Evolutionary conservation across 441 rosid species (phyloP), one percentile per base, ranked within the genome.

Genomic region (Pelargonium cotyledonis): DNA sequence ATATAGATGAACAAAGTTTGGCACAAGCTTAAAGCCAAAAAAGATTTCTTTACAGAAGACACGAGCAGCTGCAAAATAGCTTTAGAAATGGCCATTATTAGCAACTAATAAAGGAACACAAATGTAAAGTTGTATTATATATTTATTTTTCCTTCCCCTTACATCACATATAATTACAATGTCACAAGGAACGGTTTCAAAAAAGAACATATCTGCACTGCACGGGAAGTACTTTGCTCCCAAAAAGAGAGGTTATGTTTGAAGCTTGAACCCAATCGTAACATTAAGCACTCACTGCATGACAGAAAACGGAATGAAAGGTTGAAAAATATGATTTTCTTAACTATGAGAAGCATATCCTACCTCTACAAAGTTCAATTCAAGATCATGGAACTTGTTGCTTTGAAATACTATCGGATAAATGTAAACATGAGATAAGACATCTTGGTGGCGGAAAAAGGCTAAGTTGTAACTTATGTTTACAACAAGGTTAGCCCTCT

Each of bases 261-360:
- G 38, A 31, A 31, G 38, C 38, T n/a, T n/a, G 60, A n/a, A 53
- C 18, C 60, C 60, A 53, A 19, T 6, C 21, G 1, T 16, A 53
- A 47, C 60, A 53, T 53, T 53, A 15, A 53, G 38, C 38, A 4
- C 38, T 53, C 60, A 53, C 60, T 53, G 19, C 60, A 53, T 6
- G 18, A 16, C 21, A 53, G 60, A 15, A 53, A 53, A 19, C 21
- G 6, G 21, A 53, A 53, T 12, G 60, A 51, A 51, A 51, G 18
- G 19, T 6, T 51, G 7, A 51, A 51, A n/a, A 51, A 31, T 5
- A 5, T n/a, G 7, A 14, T 51, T 51, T 51, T 51, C 15, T 12
- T n/a, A 51, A 51, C 58, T 2, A 51, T 51, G 58, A 51, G 58
- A 51, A 51, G n/a, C 58, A 51, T n/a, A 51, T 51, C 16, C 58